Base-by-base conservation (phyloP, 2,329 filamentous ascomycete genomes). In the Zymoseptoria pseudotritici region DNA sequence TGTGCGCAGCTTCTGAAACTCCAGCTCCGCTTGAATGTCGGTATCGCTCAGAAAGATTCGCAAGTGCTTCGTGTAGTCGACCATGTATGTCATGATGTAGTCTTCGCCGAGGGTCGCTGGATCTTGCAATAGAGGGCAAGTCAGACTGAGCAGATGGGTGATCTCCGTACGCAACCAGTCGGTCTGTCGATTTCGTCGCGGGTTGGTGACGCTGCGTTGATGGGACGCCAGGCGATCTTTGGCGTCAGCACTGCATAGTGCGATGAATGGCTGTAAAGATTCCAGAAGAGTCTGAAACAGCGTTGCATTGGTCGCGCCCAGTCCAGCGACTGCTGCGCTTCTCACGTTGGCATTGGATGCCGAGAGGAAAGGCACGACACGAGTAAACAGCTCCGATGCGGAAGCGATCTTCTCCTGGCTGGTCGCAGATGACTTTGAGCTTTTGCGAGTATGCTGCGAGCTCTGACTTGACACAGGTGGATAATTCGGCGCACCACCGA, bases 31-130 rank as follows among this genome's bases (percentile, higher is more conserved):
- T 71, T 97, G 93, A 0, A 99, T 89, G 65, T 97, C 92, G 13
- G 89, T 87, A 69, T 99, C 94, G 80, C 94, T 97, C 10, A 99
- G 79, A 71, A 97, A 99, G 0, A 97, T 83, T 61, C 96, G 92
- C 42, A 99, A 79, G 63, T 97, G 93, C 70, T 92, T 95, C 0
- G 92, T 88, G 68, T 97, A 97, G 1, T 86, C 86, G 53, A 95
- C 87, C 46, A 99, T 83, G 65, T 96, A 97, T 63, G 86, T 88
- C 53, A 99, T 78, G 51, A 97, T 89, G 86, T 91, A 97, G 22
- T 72, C 69, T 66, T 96, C 90, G 60, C 88, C 85, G 71, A 89
- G 90, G 4, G 96, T 84, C 54, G 90, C 86, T 0, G 88, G 80
- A 51, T 90, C 83, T 21, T 88, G 88, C 46, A 99, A 78, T 66